A percentile compares a stretch with the other conserved stretches of the same genome.
Evolutionary conservation across 2,329 filamentous ascomycete species (phyloP).

Genomic region (Amauroascus niger): DNA sequence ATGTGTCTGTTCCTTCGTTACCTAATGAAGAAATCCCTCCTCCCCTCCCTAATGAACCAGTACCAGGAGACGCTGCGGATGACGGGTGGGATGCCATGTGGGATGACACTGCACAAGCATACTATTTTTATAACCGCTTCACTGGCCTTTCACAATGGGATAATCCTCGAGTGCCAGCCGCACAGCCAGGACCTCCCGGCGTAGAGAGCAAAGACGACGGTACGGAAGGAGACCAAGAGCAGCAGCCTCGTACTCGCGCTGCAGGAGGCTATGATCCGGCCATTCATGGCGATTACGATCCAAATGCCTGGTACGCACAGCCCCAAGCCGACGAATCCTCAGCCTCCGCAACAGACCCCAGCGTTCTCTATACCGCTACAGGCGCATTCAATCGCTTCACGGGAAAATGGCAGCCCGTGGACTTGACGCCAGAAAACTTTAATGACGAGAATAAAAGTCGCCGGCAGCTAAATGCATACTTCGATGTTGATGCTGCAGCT

Average conservation of each 20-base stretch:
- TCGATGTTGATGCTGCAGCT: constrained; percentile 88
- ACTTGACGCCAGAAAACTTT: constrained; percentile 62
- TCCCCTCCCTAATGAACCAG: constrained; percentile 45
- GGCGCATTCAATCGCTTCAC: constrained; percentile 88
- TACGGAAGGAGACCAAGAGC: constrained; percentile 30
- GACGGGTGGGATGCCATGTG: constrained; percentile 75
- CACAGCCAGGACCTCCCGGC: constrained; percentile 23
- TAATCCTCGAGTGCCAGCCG: constrained; percentile 62
- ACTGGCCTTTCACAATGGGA: constrained; percentile 71
- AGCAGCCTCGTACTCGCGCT: constrained; percentile 32
- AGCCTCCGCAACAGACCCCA: constrained; percentile 30
- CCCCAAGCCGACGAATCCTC: constrained; percentile 30
- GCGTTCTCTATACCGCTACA: constrained; percentile 52
- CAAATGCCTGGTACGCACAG: constrained; percentile 86
- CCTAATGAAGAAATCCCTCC: constrained; percentile 38
- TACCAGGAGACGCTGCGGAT: constrained; percentile 39
- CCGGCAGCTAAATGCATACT: constrained; percentile 87
- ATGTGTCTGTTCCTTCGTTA: constrained; percentile 30
- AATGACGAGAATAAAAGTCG: constrained; percentile 78
- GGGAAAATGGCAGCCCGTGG: constrained; percentile 64
- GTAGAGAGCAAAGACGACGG: constrained; percentile 27
- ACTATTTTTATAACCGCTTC: constrained; percentile 78
- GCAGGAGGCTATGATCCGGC: constrained; percentile 81
- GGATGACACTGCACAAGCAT: constrained; percentile 58
- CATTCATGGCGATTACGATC: constrained; percentile 93